Evolutionary conservation across 768 basidiomycete species (phyloP).

Genomic region (Exidia glandulosa): DNA sequence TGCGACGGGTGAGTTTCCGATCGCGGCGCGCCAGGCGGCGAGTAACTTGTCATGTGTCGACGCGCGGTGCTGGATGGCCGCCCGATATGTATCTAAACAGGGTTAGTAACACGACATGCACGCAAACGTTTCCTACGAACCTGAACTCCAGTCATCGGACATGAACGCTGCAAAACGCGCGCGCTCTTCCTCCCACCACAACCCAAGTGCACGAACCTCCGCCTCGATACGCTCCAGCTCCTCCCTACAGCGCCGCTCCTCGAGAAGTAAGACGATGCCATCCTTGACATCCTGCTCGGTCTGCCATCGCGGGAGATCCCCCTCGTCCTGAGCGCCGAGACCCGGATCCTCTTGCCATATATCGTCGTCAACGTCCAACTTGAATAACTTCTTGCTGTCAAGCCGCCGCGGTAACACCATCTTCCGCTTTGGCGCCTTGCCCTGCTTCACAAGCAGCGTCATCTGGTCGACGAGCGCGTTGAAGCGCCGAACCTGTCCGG

Average conservation of each 20-base stretch:
- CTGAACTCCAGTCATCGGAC: neutral
- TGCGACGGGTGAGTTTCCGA: too few species aligned
- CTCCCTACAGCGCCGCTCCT: neutral
- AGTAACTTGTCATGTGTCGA: too few species aligned
- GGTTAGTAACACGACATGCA: neutral
- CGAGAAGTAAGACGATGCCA: neutral
- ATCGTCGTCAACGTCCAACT: neutral
- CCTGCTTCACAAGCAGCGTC: neutral
- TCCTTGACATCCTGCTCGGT: neutral
- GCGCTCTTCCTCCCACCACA: neutral
- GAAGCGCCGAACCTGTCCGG: neutral
- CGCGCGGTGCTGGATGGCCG: too few species aligned
- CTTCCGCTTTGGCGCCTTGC: neutral
- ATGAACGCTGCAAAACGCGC: too few species aligned
- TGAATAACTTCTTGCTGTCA: neutral
- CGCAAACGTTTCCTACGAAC: too few species aligned
- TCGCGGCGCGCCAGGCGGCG: too few species aligned
- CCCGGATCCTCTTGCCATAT: neutral
- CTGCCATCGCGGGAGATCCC: neutral
- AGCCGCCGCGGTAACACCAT: neutral
- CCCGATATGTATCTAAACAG: too few species aligned
- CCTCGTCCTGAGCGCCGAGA: neutral
- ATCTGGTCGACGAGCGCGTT: neutral
- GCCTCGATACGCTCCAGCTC: neutral
- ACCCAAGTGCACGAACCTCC: neutral